A percentile compares a stretch with the other conserved stretches of the same genome.
Evolutionary conservation across 1,139 yeast species (phyloP).

Genomic region (Scheffersomyces parashehatae): DNA sequence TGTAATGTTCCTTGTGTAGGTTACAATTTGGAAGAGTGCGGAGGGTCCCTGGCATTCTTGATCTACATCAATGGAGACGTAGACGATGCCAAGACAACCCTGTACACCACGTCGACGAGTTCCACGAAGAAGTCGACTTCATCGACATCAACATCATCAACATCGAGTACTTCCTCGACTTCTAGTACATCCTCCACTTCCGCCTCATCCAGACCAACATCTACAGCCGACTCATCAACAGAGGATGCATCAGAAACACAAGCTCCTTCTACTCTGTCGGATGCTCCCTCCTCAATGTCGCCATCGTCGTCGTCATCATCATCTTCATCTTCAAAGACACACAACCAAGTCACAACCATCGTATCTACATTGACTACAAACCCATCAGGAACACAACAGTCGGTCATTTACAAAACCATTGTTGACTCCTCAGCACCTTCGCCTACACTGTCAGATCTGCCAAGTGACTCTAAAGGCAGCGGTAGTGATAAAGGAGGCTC

Average conservation of each 20-base stretch:
- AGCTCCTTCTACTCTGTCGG: conserved; percentile 10
- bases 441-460: conserved; percentile 7
- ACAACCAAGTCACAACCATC: conserved; percentile 15
- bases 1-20: conserved; percentile 60
- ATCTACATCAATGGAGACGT: conserved; percentile 45
- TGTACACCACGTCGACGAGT: conserved; percentile 12
- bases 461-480: conserved; percentile 4
- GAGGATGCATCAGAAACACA: conserved; percentile 10
- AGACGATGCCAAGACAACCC: conserved; percentile 14
- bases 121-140: conserved; percentile 14
- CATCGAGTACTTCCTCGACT: conserved; percentile 13
- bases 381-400: conserved; percentile 8
- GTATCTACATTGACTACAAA: conserved; percentile 10
- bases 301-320: conserved; percentile 11
- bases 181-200: conserved; percentile 8
- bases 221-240: conserved; percentile 9
- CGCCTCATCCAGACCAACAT: conserved; percentile 10
- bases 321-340: conserved; percentile 12
- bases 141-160: conserved; percentile 9
- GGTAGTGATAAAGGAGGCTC: conserved; percentile 10
- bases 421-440: conserved; percentile 8
- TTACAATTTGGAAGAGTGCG: conserved; percentile 59
- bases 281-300: conserved; percentile 9
- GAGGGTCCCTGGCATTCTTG: conserved; percentile 54
- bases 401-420: conserved; percentile 13